Percentiles rank a stretch among this genome's conserved stretches.
phyloP scores from a whole-genome alignment of 768 basidiomycete species.

The Calocybe indica region DNA sequence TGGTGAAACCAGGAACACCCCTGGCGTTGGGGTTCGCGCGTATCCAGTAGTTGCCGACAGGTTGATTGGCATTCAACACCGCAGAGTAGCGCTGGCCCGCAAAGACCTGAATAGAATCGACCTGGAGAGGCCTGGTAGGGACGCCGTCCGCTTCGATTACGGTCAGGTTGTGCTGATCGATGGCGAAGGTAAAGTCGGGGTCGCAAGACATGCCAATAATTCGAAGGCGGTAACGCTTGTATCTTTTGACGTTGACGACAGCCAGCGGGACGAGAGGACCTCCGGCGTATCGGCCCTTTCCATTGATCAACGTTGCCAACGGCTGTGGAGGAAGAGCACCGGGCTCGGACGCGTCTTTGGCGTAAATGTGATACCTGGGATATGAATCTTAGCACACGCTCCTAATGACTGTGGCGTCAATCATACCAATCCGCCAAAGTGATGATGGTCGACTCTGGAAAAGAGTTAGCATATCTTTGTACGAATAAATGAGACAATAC shows the following conservation, averaged over 20 bases:
- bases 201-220: conserved; percentile 32
- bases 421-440: conserved; percentile 26
- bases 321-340: conserved; percentile 16
- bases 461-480: conserved; percentile 1
- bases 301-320: conserved; percentile 24
- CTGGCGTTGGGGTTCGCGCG: conserved; percentile 4
- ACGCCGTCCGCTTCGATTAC: conserved; percentile 31
- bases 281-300: conserved; percentile 29
- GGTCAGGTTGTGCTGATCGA: conserved; percentile 19
- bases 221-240: conserved; percentile 42
- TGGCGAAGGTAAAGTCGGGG: conserved; percentile 21
- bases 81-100: conserved; percentile 39
- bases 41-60: conserved; percentile 37
- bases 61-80: conserved; percentile 29
- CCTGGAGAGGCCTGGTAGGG: conserved; percentile 23
- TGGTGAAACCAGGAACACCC: conserved; percentile 18
- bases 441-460: conserved; percentile 17
- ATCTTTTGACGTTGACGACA: conserved; percentile 30
- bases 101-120: conserved; percentile 32
- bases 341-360: conserved; percentile 8
- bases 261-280: conserved; percentile 32
- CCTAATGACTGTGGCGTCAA: neutral
- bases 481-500: conserved; percentile 1
- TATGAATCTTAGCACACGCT: neutral
- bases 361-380: conserved; percentile 8